Base-by-base conservation (phyloP, 176 grass and related monocot genomes). In the Avena eriantha region DNA sequence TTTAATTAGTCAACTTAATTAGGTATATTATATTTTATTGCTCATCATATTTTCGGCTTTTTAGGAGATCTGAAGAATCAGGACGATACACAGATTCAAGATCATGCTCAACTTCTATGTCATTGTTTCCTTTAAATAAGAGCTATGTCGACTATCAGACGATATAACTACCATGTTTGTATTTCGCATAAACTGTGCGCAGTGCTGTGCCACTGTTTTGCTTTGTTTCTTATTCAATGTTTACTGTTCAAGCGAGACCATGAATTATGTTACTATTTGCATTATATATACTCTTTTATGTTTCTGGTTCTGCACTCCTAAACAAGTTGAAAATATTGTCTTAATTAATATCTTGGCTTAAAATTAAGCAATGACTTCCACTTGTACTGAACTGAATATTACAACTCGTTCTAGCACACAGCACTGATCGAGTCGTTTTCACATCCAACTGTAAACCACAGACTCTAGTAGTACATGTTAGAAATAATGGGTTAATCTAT, bases 1-100 rank as follows among this genome's bases (percentile, higher is more conserved):
- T 23, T 48, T 73, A 14, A 49, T 75, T 75, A 75, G 22, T 74
- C 46, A 9, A 50, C 22, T 49, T 75, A 75, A 24, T 75, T 50
- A 41, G 39, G 39, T 41, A 29, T 14, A 24, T 50, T 75, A 29
- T 75, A 74, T 74, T 24, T 24, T 74, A 49, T 24, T 50, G 16
- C 15, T 18, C 15, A 73, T 26, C 7, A 15, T 23, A 15, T 18
- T 72, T 36, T 50, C 22, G 46, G 43, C 17, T 50, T 22, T 50
- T 75, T 46, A 17, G 72, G 13, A 75, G 46, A 75, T 50, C 22
- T 75, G 46, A 50, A 33, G 63, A 66, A 66, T 33, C 26, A 33
- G 12, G 63, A 66, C 12, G 63, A 66, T 33, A 5, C 26, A 13
- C 63, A 66, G 63, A 66, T 66, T 66, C 26, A 66, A 33, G 63